These are phyloP conservation scores for Collariella sp. DNA, from an alignment of 495 filamentous ascomycete species.

Conservation along the genomic window DNA sequence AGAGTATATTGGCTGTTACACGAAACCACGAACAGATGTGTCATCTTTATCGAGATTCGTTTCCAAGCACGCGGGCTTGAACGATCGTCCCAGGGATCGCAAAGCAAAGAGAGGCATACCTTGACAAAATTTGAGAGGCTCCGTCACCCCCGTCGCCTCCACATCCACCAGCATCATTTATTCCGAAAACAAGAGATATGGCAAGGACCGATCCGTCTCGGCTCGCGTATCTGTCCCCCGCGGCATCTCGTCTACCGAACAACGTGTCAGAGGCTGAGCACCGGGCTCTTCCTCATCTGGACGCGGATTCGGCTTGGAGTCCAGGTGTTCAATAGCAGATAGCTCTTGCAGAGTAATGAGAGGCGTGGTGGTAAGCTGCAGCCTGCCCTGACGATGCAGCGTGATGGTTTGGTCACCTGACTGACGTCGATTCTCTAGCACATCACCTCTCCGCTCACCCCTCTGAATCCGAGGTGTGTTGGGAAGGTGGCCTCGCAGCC, in stretches of 20 bases:
- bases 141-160: neutral
- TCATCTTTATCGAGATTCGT: neutral
- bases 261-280: neutral
- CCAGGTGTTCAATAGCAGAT: neutral
- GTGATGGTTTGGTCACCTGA: too few species aligned
- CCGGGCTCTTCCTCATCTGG: neutral
- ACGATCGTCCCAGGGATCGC: neutral
- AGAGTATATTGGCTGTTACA: too few species aligned
- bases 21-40: too few species aligned
- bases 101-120: neutral
- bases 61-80: neutral
- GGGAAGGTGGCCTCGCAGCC: neutral
- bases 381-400: too few species aligned
- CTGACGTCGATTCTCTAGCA: too few species aligned
- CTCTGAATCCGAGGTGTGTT: neutral
- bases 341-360: neutral
- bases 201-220: slow-evolving; percentile 8
- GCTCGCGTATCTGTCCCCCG: neutral
- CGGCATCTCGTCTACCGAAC: neutral
- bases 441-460: neutral
- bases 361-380: neutral
- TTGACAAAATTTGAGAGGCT: neutral
- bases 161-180: neutral
- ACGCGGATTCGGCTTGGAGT: neutral
- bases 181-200: neutral